Base-by-base conservation (phyloP, 192 early-diverging fungal species). In the Coemansia reversa region DNA sequence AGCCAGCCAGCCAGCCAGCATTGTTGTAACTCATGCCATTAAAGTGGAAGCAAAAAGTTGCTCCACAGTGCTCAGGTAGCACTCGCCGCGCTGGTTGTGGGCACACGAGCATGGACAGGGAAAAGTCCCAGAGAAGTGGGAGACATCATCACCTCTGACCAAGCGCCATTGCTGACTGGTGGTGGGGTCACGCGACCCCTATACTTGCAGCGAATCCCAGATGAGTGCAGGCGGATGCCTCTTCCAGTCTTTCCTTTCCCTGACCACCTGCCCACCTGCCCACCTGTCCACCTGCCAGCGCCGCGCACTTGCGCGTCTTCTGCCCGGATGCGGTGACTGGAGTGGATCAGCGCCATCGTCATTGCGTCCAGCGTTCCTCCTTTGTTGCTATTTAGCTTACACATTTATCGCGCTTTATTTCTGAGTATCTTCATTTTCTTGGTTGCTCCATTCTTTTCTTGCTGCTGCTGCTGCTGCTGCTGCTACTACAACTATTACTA, bases 141-240 rank as follows among this genome's bases (percentile, higher is more conserved):
- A 3, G 39, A 14, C 16, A 16, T 2, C 16, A 16, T 2, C 39
- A 45, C 39, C 12, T 16, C 39, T 45, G 39, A 45, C 39, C 39
- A 45, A 45, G 39, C 14, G 39, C 14, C 14, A 16, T 45, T 12
- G 39, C 3, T 45, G 39, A 45, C 58, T 47, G 58, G 30, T 16
- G 16, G 58, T n/a, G 28, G 23, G 49, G 58, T 48, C 58, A 28
- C 47, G 39, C 28, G 33, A 45, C 47, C 51, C 59, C 29, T 30
- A 25, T 51, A 48, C 58, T 18, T 48, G 47, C 42, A 51, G 47
- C 47, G 51, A 61, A 61, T 61, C 59, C 59, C 49, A 39, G 35
- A 30, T 50, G 33, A 22, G 29, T 20, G 29, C 25, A 35, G 55
- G 25, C 27, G 33, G 58, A 39, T 5, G 27, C 9, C 39, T 45